Evolutionary conservation across 2,329 filamentous ascomycete species (phyloP).

Genomic region (Fusarium secorum): DNA sequence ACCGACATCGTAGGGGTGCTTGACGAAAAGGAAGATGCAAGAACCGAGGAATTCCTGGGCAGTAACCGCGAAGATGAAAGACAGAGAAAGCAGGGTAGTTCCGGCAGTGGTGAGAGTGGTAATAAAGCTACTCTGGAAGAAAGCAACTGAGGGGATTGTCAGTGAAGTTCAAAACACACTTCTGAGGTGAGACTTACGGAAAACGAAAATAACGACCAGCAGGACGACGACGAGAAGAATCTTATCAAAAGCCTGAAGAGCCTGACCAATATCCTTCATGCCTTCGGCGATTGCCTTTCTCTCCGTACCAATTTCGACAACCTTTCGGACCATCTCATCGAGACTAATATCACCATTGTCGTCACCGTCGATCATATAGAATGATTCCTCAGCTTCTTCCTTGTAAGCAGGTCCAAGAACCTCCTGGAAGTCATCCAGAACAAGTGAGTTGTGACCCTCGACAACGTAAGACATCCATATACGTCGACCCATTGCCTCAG

Average conservation of each 20-base stretch:
- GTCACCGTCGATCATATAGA: conserved; percentile 81
- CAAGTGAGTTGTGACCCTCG: conserved; percentile 83
- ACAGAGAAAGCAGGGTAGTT: conserved; percentile 91
- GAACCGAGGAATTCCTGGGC: conserved; percentile 96
- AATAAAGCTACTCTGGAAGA: conserved; percentile 86
- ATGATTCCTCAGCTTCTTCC: conserved; percentile 85
- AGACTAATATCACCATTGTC: conserved; percentile 93
- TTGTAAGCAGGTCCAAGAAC: conserved; percentile 81
- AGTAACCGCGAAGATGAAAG: conserved; percentile 93
- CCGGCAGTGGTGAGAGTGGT: conserved; percentile 89
- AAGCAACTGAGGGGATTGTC: conserved; percentile 66
- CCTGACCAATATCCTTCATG: conserved; percentile 97
- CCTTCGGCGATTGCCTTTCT: conserved; percentile 89
- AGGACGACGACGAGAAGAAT: conserved; percentile 83
- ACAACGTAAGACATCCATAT: conserved; percentile 99
- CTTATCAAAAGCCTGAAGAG: conserved; percentile 88
- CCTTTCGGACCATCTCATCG: conserved; percentile 91
- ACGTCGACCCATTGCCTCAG: conserved; percentile 90
- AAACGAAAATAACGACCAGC: conserved; percentile 83
- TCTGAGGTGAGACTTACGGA: conserved; percentile 61
- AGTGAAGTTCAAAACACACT: conserved; percentile 1
- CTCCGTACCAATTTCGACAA: conserved; percentile 83
- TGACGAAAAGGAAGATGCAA: conserved; percentile 98
- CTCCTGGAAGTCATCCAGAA: conserved; percentile 82
- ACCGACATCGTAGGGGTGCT: conserved; percentile 96